Base-by-base conservation (phyloP, 2,329 filamentous ascomycete species). In the Fragosphaeria purpurea region DNA sequence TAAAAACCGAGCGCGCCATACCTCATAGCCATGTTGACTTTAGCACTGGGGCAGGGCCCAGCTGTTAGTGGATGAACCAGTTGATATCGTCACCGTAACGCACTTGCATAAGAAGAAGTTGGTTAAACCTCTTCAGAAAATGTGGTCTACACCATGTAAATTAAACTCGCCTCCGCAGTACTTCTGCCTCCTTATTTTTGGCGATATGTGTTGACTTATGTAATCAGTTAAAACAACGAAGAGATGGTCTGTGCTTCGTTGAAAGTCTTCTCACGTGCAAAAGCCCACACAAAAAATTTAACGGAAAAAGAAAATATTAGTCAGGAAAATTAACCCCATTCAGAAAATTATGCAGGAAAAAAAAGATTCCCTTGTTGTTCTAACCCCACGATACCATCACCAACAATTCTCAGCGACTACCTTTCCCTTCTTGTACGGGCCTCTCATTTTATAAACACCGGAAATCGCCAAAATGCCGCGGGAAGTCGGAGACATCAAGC, bases 401-500 rank as follows among this genome's bases (percentile, higher is more conserved):
- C 48, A 55, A 50, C 56, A 50, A 49, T 49, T 12, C 3, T 22
- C 22, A 22, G 22, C 22, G 22, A 22, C 22, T 2, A 22, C 47
- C 22, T 48, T 41, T 54, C 51, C 46, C 56, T 55, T 53, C 58
- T 61, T 58, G 57, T 60, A 59, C 58, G 60, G 53, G 55, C 32
- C 42, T 41, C 44, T 47, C 44, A 22, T 22, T 22, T 22, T 22
- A 22, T 22, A 22, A 22, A 22, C 22, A 22, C 48, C 65, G 57
- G 58, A 54, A 51, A 51, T 61, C 71, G 76, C 75, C 87, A 95
- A 77, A 75, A 98, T 98, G 93, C 91, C 93, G 84, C 81, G 83
- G 70, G 89, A 97, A 87, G 86, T 96, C 74, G 87, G 83, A 71
- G 93, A 97, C 73, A 97, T 97, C 83, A 97, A 98, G 79, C 77